A percentile compares a stretch with the other conserved stretches of the same genome.
phyloP scores from a whole-genome alignment of 1,284 basidiomycete species.

The Jaminaea rosea region DNA sequence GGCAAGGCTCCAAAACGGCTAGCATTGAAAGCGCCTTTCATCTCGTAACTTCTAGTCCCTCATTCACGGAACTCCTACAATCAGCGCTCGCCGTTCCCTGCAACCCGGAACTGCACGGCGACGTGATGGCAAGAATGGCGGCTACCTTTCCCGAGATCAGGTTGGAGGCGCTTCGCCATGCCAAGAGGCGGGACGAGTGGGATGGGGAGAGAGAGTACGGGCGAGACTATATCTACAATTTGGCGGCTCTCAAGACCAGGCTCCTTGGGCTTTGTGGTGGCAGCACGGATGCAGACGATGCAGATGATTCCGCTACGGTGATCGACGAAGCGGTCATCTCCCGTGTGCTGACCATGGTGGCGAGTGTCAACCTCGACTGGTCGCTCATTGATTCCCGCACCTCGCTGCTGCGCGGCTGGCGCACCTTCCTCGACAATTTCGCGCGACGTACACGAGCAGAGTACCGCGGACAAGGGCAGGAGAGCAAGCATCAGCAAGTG shows the following conservation, averaged over 20 bases:
- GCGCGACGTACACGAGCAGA: conserved; percentile 57
- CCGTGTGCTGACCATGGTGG: conserved; percentile 48
- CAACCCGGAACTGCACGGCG: conserved; percentile 61
- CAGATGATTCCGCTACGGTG: not conserved
- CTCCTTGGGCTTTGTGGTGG: conserved; percentile 48
- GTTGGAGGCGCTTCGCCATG: conserved; percentile 53
- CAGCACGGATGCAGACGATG: conserved; percentile 11
- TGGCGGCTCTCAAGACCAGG: conserved; percentile 29
- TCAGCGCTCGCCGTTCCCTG: conserved; percentile 61
- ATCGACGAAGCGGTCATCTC: conserved; percentile 22
- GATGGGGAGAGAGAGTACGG: conserved; percentile 60
- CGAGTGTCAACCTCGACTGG: conserved; percentile 69
- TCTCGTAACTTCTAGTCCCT: not conserved
- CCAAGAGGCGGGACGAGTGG: conserved; percentile 57
- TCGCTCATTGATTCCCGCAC: conserved; percentile 72
- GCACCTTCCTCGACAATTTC: conserved; percentile 55
- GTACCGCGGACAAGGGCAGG: conserved; percentile 55
- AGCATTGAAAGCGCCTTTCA: conserved; percentile 43
- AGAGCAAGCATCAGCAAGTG: conserved; percentile 10
- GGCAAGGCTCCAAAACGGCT: conserved; percentile 49
- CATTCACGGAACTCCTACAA: conserved; percentile 52
- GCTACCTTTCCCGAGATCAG: conserved; percentile 44
- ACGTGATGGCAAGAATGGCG: conserved; percentile 44
- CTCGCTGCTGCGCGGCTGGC: conserved; percentile 68
- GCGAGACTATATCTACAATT: conserved; percentile 63